These are phyloP conservation scores for Hypoxylon sp. DNA, from an alignment of 2,329 filamentous ascomycete genomes.

Conservation along the genomic window DNA sequence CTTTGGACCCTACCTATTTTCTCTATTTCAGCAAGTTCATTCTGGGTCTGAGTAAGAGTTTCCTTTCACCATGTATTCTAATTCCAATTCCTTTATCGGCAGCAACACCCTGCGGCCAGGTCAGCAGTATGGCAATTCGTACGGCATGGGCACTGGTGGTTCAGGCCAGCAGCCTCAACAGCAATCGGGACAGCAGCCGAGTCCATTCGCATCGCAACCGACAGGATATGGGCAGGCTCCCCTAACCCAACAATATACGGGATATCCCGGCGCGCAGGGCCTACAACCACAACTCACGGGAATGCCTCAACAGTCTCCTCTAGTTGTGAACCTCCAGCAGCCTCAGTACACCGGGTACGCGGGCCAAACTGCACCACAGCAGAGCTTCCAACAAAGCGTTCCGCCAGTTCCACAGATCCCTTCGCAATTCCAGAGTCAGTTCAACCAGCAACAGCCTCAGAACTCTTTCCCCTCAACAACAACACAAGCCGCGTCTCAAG, in stretches of 20 bases:
- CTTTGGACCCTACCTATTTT: constrained; percentile 37
- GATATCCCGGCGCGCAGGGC: constrained; percentile 69
- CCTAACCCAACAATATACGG: constrained; percentile 72
- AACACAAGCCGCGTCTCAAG: constrained; percentile 64
- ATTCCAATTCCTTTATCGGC: constrained; percentile 87
- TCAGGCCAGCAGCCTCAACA: constrained; percentile 59
- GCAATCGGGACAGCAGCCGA: constrained; percentile 65
- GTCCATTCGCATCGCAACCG: constrained; percentile 70
- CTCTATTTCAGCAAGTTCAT: constrained; percentile 24
- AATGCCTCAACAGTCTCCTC: constrained; percentile 60
- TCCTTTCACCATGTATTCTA: constrained; percentile 81
- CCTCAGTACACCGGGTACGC: constrained; percentile 64
- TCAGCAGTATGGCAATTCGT: constrained; percentile 70
- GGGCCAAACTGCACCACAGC: constrained; percentile 66
- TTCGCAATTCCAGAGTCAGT: constrained; percentile 72
- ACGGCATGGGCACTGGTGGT: constrained; percentile 59
- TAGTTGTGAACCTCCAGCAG: constrained; percentile 59
- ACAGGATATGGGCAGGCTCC: constrained; percentile 72
- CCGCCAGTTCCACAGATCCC: constrained; percentile 73
- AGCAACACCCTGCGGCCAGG: constrained; percentile 81
- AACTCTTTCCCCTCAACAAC: constrained; percentile 64
- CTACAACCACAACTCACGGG: constrained; percentile 57
- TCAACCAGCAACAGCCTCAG: constrained; percentile 66
- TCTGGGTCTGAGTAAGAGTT: constrained; percentile 31
- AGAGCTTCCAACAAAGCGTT: constrained; percentile 72